Evolutionary conservation across 2,329 filamentous ascomycete species (phyloP).

Genomic region (Claviceps pazoutovae): DNA sequence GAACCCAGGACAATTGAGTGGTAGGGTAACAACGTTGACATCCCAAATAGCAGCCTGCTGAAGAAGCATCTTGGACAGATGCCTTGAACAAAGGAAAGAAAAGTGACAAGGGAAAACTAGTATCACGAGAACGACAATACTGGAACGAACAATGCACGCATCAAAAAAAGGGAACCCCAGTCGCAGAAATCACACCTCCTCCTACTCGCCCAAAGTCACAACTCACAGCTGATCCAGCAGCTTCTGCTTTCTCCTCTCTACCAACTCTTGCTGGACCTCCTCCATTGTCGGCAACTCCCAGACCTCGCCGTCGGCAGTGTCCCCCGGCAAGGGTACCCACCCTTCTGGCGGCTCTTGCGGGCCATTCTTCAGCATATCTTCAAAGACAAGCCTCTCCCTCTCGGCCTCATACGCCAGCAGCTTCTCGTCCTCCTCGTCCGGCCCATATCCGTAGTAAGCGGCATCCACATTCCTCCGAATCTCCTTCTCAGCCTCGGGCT

Average conservation of each 20-base stretch:
- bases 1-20: background rate
- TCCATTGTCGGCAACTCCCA: slow-evolving; percentile 80
- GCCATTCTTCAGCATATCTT: slow-evolving; percentile 48
- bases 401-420: slow-evolving; percentile 67
- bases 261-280: slow-evolving; percentile 86
- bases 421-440: slow-evolving; percentile 78
- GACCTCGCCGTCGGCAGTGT: slow-evolving; percentile 64
- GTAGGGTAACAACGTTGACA: background rate
- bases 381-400: slow-evolving; percentile 71
- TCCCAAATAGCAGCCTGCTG: background rate
- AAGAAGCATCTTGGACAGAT: background rate
- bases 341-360: slow-evolving; percentile 44
- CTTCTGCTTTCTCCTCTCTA: slow-evolving; percentile 71
- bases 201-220: background rate
- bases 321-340: slow-evolving; percentile 81
- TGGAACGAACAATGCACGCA: background rate
- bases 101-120: background rate
- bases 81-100: background rate
- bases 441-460: slow-evolving; percentile 87
- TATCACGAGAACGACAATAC: background rate
- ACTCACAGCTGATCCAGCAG: slow-evolving; percentile 63
- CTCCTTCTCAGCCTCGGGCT: slow-evolving; percentile 53
- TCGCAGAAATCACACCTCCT: background rate
- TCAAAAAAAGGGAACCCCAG: background rate
- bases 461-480: slow-evolving; percentile 71